phyloP scores from a whole-genome alignment of 1,284 basidiomycete species.

The Earliella scabrosa region DNA sequence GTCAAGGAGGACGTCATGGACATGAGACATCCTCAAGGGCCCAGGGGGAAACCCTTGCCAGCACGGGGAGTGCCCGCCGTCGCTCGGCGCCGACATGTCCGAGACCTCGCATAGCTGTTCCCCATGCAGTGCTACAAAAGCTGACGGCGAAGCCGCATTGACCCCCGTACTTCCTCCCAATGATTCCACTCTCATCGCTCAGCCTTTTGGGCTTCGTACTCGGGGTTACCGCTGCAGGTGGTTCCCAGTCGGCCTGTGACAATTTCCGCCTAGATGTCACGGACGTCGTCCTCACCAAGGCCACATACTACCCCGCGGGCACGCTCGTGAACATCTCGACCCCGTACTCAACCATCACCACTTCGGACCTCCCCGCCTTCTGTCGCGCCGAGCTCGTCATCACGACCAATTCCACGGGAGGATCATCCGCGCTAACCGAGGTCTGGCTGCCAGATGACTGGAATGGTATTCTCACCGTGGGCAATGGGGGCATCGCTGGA shows the following conservation, averaged over 20 bases:
- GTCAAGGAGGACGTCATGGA: too few relatives aligned
- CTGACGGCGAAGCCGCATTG: neutral
- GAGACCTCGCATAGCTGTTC: too few relatives aligned
- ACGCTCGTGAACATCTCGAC: slow-evolving; percentile 26
- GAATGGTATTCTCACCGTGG: slow-evolving; percentile 33
- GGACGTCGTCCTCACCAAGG: slow-evolving; percentile 8
- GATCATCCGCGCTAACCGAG: slow-evolving; percentile 30
- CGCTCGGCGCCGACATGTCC: too few relatives aligned
- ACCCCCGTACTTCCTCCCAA: neutral
- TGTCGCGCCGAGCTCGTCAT: slow-evolving; percentile 27
- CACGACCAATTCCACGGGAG: slow-evolving; percentile 28
- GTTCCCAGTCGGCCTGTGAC: slow-evolving; percentile 5
- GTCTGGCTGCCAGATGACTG: slow-evolving; percentile 36
- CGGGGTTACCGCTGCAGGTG: neutral
- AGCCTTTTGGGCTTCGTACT: slow-evolving; percentile 6
- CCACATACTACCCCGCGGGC: slow-evolving; percentile 21
- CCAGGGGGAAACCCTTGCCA: too few relatives aligned
- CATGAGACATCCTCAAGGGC: too few relatives aligned
- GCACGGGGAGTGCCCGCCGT: too few relatives aligned
- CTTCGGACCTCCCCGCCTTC: slow-evolving; percentile 23
- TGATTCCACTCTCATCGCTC: slow-evolving; percentile 7
- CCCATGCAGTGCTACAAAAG: too few relatives aligned
- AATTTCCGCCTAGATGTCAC: slow-evolving; percentile 9
- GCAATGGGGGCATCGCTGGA: slow-evolving; percentile 33
- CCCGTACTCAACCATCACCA: slow-evolving; percentile 26